Percentiles rank a stretch among this genome's conserved stretches.
phyloP scores from a whole-genome alignment of 768 basidiomycete species.

The Tricholoma hemisulphureum region DNA sequence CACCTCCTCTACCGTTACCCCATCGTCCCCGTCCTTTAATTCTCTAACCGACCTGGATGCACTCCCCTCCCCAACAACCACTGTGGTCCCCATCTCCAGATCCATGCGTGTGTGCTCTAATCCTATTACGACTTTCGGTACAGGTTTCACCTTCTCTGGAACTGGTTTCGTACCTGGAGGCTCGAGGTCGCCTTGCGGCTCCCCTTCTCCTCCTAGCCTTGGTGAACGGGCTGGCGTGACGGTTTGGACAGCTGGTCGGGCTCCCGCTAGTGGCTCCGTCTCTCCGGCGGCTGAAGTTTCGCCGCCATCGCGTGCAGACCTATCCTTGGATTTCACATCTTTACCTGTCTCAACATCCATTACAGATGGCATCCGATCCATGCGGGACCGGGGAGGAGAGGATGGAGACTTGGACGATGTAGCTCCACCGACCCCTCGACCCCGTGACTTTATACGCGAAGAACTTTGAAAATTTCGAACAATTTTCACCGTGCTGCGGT shows the following conservation, averaged over 20 bases:
- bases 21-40: neutral
- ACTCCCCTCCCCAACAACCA: neutral
- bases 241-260: neutral
- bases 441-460: neutral
- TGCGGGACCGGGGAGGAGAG: neutral
- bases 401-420: neutral
- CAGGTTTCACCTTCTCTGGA: neutral
- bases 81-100: neutral
- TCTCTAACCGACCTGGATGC: neutral
- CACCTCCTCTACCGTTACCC: neutral
- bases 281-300: neutral
- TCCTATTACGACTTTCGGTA: neutral
- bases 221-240: neutral
- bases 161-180: neutral
- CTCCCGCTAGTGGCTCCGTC: neutral
- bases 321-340: neutral
- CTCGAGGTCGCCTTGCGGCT: neutral
- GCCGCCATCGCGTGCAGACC: neutral
- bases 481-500: too few species aligned
- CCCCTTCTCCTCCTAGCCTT: neutral
- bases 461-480: too few species aligned
- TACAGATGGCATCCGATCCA: neutral
- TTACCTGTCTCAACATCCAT: neutral
- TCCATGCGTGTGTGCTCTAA: neutral
- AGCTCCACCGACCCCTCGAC: neutral